Conservation (phyloP, 495 filamentous ascomycete genomes). For the Xylaria curta region DNA sequence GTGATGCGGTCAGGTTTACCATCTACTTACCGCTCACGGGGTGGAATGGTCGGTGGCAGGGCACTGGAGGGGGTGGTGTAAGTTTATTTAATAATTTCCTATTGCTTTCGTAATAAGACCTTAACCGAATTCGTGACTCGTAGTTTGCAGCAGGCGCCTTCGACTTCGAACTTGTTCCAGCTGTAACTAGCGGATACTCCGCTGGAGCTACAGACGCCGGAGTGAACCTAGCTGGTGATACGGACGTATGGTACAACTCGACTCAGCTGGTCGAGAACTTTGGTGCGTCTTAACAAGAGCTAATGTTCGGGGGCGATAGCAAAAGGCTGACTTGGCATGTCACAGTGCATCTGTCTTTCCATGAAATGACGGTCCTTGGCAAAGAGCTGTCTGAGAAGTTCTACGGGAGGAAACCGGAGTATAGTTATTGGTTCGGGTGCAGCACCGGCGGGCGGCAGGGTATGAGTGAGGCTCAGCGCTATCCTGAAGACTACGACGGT, state of each 20-base stretch:
- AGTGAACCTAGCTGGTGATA: slow-evolving; percentile 45
- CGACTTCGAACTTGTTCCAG: slow-evolving; percentile 27
- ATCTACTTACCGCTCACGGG: slow-evolving; percentile 59
- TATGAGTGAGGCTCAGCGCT: slow-evolving; percentile 48
- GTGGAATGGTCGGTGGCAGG: slow-evolving; percentile 62
- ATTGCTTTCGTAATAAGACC: slow-evolving; percentile 9
- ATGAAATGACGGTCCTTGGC: slow-evolving; percentile 39
- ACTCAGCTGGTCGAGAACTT: slow-evolving; percentile 30
- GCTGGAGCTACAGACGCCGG: slow-evolving; percentile 35
- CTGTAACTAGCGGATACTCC: slow-evolving; percentile 30
- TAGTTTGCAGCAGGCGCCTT: slow-evolving; percentile 31
- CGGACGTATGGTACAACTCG: slow-evolving; percentile 26
- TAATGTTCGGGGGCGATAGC: slow-evolving; percentile 12
- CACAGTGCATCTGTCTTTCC: slow-evolving; percentile 31
- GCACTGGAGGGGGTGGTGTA: slow-evolving; percentile 62
- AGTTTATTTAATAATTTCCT: slow-evolving; percentile 10
- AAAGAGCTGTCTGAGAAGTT: slow-evolving; percentile 45
- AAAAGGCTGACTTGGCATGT: slow-evolving; percentile 45
- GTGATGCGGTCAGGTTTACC: slow-evolving; percentile 55
- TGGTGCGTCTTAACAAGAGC: slow-evolving; percentile 8
- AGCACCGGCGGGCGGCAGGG: slow-evolving; percentile 58
- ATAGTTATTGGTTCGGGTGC: slow-evolving; percentile 56
- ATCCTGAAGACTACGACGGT: slow-evolving; percentile 61
- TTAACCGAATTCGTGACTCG: slow-evolving; percentile 11
- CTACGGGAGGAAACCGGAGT: slow-evolving; percentile 44